A percentile compares a stretch with the other conserved stretches of the same genome.
Conservation (phyloP, 1,284 basidiomycete genomes). For the Retiboletus flavoniger region DNA sequence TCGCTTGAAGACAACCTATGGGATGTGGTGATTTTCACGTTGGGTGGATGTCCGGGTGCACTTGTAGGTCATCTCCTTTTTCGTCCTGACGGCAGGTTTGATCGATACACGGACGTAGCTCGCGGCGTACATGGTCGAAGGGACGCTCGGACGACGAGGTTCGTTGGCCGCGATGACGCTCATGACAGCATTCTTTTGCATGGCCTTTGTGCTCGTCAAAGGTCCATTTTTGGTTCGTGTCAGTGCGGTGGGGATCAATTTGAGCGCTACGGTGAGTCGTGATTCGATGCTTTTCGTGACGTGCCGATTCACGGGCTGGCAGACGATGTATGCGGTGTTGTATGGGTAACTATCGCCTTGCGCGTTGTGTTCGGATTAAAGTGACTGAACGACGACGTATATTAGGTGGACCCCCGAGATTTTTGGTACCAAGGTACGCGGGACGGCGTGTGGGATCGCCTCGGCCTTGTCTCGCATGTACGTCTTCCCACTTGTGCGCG, state of each 20-base stretch:
- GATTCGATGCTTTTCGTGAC: background rate
- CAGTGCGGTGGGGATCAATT: conserved; percentile 78
- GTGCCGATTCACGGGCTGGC: background rate
- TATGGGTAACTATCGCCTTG: conserved; percentile 55
- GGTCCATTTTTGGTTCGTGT: conserved; percentile 65
- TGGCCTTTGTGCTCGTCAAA: conserved; percentile 67
- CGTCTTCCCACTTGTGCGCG: conserved; percentile 29
- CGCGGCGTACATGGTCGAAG: conserved; percentile 88
- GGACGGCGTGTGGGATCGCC: conserved; percentile 89
- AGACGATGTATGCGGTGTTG: conserved; percentile 89
- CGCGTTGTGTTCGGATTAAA: too few relatives aligned
- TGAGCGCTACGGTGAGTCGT: conserved; percentile 71
- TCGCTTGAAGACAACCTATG: conserved; percentile 67
- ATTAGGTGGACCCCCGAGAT: conserved; percentile 86
- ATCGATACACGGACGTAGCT: conserved; percentile 47
- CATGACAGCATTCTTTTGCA: conserved; percentile 77
- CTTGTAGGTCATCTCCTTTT: conserved; percentile 49
- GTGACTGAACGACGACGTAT: background rate
- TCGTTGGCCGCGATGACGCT: conserved; percentile 83
- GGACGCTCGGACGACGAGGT: conserved; percentile 70
- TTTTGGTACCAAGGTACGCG: conserved; percentile 83
- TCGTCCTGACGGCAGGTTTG: conserved; percentile 6
- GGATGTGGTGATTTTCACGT: conserved; percentile 80
- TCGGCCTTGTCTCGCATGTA: conserved; percentile 86
- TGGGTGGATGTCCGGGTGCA: conserved; percentile 87